Evolutionary conservation across 2,329 filamentous ascomycete species (phyloP), one percentile per base, ranked within the genome.

Genomic region (Lecanicillium sp.): DNA sequence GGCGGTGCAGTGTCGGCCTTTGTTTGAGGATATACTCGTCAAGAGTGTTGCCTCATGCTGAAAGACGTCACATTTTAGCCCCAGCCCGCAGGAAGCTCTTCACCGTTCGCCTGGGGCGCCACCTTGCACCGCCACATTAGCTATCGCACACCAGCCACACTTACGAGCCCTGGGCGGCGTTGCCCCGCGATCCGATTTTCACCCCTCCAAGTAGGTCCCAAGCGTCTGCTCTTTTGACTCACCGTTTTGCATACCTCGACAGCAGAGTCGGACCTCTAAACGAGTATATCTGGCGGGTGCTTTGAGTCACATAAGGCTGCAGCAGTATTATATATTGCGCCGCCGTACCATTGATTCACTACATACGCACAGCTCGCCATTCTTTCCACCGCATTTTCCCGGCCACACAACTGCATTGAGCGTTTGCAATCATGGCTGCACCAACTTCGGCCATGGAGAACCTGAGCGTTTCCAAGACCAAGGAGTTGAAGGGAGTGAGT

Each of bases 401-500:
- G n/a, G 22, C 7, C 22, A 11, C 22, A 25, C 22, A 25, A 25
- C 11, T 25, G 22, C 11, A 7, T 25, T 25, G 22, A 19, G n/a
- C 22, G n/a, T 14, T 12, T 34, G 41, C 40, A 56, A 64, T 51
- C 52, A 73, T 73, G 71, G 67, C 68, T 47, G 48, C 56, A 49
- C 52, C 58, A 46, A 55, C 65, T 50, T 61, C 72, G 56, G 69
- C 69, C 55, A 62, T 74, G 58, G 71, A 72, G 56, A 61, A 57
- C 45, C 60, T 73, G 42, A 60, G 64, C 43, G 63, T 75, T 49
- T 76, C 71, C 57, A 77, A 76, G 57, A 77, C 71, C 41, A 77
- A 77, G 59, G 73, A 77, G 60, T 62, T 77, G 54, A 77, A 75
- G 59, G 73, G 73, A 45, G 71, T 69, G 62, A 40, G 68, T 62